Conservation (phyloP, 177 flowering plant species). For the Vitis hybrid region DNA sequence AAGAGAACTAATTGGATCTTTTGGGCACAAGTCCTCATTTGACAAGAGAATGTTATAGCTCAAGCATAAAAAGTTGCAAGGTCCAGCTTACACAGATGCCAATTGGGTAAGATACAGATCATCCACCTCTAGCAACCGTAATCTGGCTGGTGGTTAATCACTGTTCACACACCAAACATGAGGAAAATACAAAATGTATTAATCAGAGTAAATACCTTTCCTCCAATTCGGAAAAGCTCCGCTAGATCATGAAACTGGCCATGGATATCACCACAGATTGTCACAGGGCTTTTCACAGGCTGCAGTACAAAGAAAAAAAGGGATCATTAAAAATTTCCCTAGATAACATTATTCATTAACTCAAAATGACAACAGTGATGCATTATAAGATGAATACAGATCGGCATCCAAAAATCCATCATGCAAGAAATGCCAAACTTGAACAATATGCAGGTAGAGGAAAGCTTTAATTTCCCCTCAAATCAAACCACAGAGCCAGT, state of each 20-base stretch:
- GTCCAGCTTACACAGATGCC: too few species aligned
- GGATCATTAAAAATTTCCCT: too few species aligned
- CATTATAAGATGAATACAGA: neutral
- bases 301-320: constrained; percentile 24
- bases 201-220: constrained; percentile 49
- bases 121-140: neutral
- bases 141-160: neutral
- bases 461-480: neutral
- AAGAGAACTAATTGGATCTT: too few species aligned
- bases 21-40: too few species aligned
- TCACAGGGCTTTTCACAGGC: constrained; percentile 88
- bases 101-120: too few species aligned
- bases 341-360: neutral
- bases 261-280: constrained; percentile 82
- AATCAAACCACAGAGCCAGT: neutral
- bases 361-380: neutral
- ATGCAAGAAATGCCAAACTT: neutral
- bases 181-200: neutral
- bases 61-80: too few species aligned
- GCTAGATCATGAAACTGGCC: constrained; percentile 90
- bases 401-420: neutral
- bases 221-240: constrained; percentile 81
- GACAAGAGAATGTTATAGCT: too few species aligned
- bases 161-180: neutral
- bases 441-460: neutral